Evolutionary conservation across 352 stramenopile species (phyloP).

Genomic region (Pythium brassicae): DNA sequence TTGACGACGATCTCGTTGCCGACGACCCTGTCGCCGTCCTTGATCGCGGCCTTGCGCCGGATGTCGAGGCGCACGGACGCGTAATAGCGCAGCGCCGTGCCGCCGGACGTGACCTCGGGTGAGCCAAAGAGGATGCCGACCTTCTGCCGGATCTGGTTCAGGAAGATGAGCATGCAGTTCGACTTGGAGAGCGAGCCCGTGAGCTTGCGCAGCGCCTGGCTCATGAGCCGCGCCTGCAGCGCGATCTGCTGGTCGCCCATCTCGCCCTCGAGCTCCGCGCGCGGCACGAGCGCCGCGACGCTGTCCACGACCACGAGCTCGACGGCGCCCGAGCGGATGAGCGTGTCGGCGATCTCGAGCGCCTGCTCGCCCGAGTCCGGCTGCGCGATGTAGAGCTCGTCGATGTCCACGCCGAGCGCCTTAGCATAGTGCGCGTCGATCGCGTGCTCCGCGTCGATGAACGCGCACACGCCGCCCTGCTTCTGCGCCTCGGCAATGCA

Average conservation of each 20-base stretch:
- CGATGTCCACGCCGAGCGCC: conserved; percentile 92
- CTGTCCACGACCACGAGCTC: conserved; percentile 98
- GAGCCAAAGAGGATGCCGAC: conserved; percentile 97
- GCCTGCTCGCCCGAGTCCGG: conserved; percentile 97
- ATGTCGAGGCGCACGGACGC: conserved; percentile 95
- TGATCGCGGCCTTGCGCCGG: conserved; percentile 90
- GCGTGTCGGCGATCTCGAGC: conserved; percentile 97
- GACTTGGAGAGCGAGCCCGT: conserved; percentile 93
- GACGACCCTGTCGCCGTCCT: conserved; percentile 88
- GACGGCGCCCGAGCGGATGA: conserved; percentile 94
- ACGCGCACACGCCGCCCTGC: conserved; percentile 92
- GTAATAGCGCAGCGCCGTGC: conserved; percentile 83
- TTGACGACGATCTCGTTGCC: conserved; percentile 98
- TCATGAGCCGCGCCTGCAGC: conserved; percentile 97
- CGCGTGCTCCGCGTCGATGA: conserved; percentile 98
- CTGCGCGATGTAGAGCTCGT: conserved; percentile 96
- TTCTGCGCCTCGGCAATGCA: conserved; percentile 96
- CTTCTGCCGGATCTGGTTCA: conserved; percentile 99
- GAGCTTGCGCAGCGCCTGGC: conserved; percentile 96
- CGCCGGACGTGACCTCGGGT: conserved; percentile 95
- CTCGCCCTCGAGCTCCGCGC: conserved; percentile 92
- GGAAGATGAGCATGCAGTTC: conserved; percentile 97
- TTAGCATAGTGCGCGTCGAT: conserved; percentile 96
- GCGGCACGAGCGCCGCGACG: conserved; percentile 96
- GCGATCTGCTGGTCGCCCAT: conserved; percentile 97